Evolutionary conservation across 2,329 filamentous ascomycete genomes (phyloP).

Genomic region (Pseudocercospora vitis): DNA sequence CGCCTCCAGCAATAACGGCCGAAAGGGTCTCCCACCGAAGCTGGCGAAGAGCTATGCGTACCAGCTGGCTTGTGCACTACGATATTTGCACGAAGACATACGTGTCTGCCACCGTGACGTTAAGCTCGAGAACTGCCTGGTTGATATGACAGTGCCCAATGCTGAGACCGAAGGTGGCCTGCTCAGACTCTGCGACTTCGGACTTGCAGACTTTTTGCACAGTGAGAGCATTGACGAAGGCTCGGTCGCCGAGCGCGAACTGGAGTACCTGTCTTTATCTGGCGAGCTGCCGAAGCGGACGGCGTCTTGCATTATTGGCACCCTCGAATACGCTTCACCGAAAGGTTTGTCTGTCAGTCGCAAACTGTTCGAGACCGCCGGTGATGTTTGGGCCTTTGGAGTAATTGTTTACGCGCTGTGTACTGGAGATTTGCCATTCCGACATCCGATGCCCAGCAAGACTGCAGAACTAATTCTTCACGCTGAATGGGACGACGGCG

Average conservation of each 20-base stretch:
- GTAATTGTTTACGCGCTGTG: constrained; percentile 62
- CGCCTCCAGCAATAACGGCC: constrained; percentile 30
- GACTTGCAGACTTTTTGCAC: constrained; percentile 66
- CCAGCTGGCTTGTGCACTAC: constrained; percentile 63
- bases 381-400: constrained; percentile 68
- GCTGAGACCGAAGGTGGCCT: constrained; percentile 54
- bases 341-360: constrained; percentile 47
- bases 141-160: constrained; percentile 55
- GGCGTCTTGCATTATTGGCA: constrained; percentile 55
- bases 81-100: constrained; percentile 68
- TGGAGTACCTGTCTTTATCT: constrained; percentile 20
- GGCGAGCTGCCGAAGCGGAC: constrained; percentile 26
- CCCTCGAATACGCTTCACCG: constrained; percentile 57
- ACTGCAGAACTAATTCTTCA: constrained; percentile 60
- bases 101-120: constrained; percentile 67
- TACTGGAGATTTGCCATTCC: constrained; percentile 63
- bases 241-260: constrained; percentile 12
- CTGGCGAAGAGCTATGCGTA: constrained; percentile 61
- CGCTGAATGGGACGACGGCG: constrained; percentile 58
- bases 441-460: constrained; percentile 59
- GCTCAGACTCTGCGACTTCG: constrained; percentile 66
- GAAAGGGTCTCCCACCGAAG: constrained; percentile 47
- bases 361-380: constrained; percentile 53
- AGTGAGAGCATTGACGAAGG: constrained; percentile 44
- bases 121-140: constrained; percentile 67